Evolutionary conservation across 306 rosid species (phyloP), one percentile per base, ranked within the genome.

Genomic region (Acacia crassicarpa): DNA sequence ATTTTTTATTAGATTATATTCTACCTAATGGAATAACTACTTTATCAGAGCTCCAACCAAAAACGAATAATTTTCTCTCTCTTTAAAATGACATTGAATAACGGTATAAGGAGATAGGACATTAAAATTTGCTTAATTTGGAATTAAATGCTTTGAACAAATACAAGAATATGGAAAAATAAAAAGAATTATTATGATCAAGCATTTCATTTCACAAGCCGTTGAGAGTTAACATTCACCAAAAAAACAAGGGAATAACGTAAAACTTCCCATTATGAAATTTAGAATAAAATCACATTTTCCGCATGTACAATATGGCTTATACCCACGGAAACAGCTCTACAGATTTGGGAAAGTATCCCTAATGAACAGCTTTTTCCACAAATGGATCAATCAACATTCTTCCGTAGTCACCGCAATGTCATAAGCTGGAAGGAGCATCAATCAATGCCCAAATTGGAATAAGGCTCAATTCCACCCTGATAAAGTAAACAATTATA

Each of bases 361-460:
- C 49, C 49, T 25, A 27, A 44, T 33, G 32, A 62, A 76, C 80
- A 77, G 63, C 74, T 63, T 81, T 74, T 67, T 48, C 74, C 67
- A 53, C 17, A 54, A 69, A 70, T 44, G 1, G 20, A 4, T 40
- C 32, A 56, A 77, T 82, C 69, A 38, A 76, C 53, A 74, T 53
- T 76, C 71, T 66, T 72, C 68, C 4, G 66, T 74, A 32, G 77
- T 67, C 85, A 87, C 73, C 2, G 74, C 81, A 85, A 76, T 35
- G 81, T 61, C 83, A 82, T 83, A 35, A 72, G 87, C 86, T 77
- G 82, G 83, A 82, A 85, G 49, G 80, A 73, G 59, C 33, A 61
- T 59, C 91, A 88, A 85, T 88, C 91, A 83, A 88, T 88, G 85
- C 91, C 91, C 91, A 88, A 81, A 83, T 88, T 88, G 67, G 87